Percentiles rank a stretch among this genome's conserved stretches.
Evolutionary conservation across 495 filamentous ascomycete genomes (phyloP).

Genomic region (Neurospora sp.): DNA sequence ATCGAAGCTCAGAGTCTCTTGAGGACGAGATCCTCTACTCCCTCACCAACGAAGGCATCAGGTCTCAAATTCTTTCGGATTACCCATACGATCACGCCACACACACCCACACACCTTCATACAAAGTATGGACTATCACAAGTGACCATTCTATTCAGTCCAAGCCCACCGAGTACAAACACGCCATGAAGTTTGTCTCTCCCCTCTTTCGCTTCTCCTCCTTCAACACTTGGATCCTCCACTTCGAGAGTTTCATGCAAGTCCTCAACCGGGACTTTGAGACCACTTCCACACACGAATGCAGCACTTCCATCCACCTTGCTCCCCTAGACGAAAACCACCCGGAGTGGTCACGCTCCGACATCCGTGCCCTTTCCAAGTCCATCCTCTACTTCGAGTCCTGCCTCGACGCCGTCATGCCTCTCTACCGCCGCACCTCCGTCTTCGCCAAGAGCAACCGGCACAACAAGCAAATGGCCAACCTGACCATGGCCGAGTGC

Average conservation of each 20-base stretch:
- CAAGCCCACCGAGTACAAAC: slow-evolving; percentile 13
- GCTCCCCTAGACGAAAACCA: slow-evolving; percentile 12
- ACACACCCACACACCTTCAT: background rate
- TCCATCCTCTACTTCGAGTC: slow-evolving; percentile 21
- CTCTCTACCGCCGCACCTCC: slow-evolving; percentile 13
- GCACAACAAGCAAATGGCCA: slow-evolving; percentile 13
- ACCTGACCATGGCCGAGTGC: slow-evolving; percentile 6
- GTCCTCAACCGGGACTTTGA: slow-evolving; percentile 20
- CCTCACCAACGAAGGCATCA: slow-evolving; percentile 9
- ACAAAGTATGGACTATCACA: slow-evolving; percentile 16
- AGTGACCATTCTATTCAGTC: slow-evolving; percentile 12
- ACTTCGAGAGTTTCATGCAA: slow-evolving; percentile 9
- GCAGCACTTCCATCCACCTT: slow-evolving; percentile 20
- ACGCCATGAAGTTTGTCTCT: slow-evolving; percentile 20
- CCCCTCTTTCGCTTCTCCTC: slow-evolving; percentile 17
- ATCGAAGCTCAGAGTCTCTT: slow-evolving; percentile 8
- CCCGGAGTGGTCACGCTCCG: background rate
- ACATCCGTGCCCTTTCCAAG: slow-evolving; percentile 13
- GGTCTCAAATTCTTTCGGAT: slow-evolving; percentile 7
- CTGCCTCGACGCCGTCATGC: slow-evolving; percentile 22
- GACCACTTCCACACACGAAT: slow-evolving; percentile 16
- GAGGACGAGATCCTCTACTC: slow-evolving; percentile 14
- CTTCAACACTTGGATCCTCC: slow-evolving; percentile 9
- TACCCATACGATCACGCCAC: background rate
- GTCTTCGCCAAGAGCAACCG: slow-evolving; percentile 24